Evolutionary conservation across 2,329 filamentous ascomycete species (phyloP).

Genomic region (Exophiala spinifera): DNA sequence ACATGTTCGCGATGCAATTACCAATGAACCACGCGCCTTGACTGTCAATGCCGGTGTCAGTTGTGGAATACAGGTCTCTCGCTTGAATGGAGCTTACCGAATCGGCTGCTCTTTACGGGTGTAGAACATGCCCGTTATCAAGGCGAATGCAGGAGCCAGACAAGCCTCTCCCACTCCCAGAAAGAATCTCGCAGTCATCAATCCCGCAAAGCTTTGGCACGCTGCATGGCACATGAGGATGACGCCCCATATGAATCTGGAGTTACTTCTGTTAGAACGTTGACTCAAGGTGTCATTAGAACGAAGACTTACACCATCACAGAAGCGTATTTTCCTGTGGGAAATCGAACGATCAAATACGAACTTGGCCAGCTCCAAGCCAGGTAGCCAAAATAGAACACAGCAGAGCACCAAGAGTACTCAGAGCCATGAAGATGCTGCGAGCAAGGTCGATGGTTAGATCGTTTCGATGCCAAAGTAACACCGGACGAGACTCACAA

Average conservation of each 20-base stretch:
- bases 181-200: constrained; percentile 44
- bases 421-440: constrained; percentile 31
- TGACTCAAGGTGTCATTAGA: not conserved
- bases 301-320: constrained; percentile 20
- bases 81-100: too few species aligned
- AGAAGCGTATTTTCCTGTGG: constrained; percentile 31
- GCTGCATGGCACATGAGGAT: constrained; percentile 36
- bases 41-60: constrained; percentile 9
- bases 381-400: constrained; percentile 35
- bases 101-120: constrained; percentile 36
- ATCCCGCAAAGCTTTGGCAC: constrained; percentile 31
- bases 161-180: constrained; percentile 42
- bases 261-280: not conserved
- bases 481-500: constrained; percentile 11
- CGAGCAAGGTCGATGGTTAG: constrained; percentile 1
- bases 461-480: not conserved
- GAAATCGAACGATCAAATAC: constrained; percentile 30
- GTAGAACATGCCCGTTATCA: constrained; percentile 42
- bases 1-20: constrained; percentile 33
- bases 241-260: constrained; percentile 34
- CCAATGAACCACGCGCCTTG: constrained; percentile 38
- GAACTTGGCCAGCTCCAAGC: constrained; percentile 32
- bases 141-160: constrained; percentile 36
- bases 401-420: constrained; percentile 33
- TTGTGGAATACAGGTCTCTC: too few species aligned